Evolutionary conservation across 345 rosid species (phyloP).

Genomic region (Salix suchowensis): DNA sequence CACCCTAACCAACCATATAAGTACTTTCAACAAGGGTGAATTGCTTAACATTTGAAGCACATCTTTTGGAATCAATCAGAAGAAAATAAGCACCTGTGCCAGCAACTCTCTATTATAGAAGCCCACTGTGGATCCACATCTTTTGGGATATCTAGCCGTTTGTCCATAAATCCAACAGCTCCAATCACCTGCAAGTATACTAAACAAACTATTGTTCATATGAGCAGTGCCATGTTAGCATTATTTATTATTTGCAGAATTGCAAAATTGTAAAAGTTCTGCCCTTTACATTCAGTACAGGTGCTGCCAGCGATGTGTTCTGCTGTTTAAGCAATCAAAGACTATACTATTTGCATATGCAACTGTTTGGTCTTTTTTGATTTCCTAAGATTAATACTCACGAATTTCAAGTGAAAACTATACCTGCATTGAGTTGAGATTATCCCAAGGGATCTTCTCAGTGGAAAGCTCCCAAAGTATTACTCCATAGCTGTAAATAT

Average conservation of each 20-base stretch:
- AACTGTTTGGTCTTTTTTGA: not conserved
- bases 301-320: not conserved
- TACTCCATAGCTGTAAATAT: slow-evolving; percentile 91
- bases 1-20: not conserved
- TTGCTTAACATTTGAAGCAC: not conserved
- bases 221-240: not conserved
- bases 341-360: not conserved
- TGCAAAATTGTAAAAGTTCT: not conserved
- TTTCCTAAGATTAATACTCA: not conserved
- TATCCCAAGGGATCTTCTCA: slow-evolving; percentile 97
- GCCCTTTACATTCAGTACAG: not conserved
- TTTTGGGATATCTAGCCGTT: slow-evolving; percentile 77
- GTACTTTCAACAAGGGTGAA: not conserved
- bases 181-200: slow-evolving; percentile 72
- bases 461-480: slow-evolving; percentile 93
- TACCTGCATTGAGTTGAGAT: slow-evolving; percentile 96
- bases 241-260: not conserved
- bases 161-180: slow-evolving; percentile 98
- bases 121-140: slow-evolving; percentile 80
- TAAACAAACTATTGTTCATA: slow-evolving; percentile 24
- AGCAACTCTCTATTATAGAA: slow-evolving; percentile 81
- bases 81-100: slow-evolving; percentile 62
- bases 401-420: slow-evolving; percentile 6
- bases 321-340: not conserved
- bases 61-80: not conserved